These are phyloP conservation scores for Ogataea ganodermae DNA, from an alignment of 805 yeast species.

Conservation along the genomic window DNA sequence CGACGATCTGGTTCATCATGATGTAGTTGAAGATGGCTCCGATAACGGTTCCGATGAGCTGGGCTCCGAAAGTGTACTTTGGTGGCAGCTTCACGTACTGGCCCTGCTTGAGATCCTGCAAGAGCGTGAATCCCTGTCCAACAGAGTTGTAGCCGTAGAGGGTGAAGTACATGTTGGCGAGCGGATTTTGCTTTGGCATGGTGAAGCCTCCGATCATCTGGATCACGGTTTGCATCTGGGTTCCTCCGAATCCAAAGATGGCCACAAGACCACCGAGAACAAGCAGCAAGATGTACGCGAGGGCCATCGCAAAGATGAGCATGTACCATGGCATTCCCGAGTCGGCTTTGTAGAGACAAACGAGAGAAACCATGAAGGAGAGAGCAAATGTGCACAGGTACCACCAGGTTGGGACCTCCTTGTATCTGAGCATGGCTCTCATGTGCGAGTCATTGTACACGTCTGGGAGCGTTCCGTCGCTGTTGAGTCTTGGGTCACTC, in stretches of 20 bases:
- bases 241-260: conserved; percentile 30
- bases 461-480: conserved; percentile 25
- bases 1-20: conserved; percentile 36
- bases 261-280: conserved; percentile 29
- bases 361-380: conserved; percentile 39
- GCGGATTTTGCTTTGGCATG: conserved; percentile 34
- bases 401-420: conserved; percentile 42
- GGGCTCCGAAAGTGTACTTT: conserved; percentile 42
- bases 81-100: conserved; percentile 49
- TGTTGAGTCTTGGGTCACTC: conserved; percentile 24
- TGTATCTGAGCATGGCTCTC: conserved; percentile 38
- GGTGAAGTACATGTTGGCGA: conserved; percentile 46
- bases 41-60: conserved; percentile 40
- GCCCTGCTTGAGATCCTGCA: conserved; percentile 44
- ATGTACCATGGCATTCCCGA: conserved; percentile 38
- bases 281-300: conserved; percentile 19
- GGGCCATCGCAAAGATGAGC: conserved; percentile 21
- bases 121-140: conserved; percentile 43
- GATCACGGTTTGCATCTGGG: conserved; percentile 30
- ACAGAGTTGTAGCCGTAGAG: conserved; percentile 43
- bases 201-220: conserved; percentile 42
- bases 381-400: conserved; percentile 30
- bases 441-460: conserved; percentile 38
- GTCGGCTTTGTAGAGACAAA: conserved; percentile 22
- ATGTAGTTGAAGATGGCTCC: conserved; percentile 30